Evolutionary conservation across 805 yeast species (phyloP), one percentile per base, ranked within the genome.

Genomic region (Candida gorgasii): DNA sequence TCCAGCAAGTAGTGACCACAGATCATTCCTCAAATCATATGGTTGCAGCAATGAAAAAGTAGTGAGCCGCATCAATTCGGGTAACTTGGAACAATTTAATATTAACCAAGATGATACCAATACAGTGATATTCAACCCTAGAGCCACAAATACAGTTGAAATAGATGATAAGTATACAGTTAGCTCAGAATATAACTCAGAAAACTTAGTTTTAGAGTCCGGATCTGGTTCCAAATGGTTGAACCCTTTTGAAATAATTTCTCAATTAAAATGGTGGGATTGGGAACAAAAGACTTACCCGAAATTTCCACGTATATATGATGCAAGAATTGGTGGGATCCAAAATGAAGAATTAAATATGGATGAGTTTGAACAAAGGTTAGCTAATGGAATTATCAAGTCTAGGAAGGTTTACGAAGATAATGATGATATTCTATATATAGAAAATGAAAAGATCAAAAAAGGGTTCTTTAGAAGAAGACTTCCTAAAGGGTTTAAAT

Each of bases 371-470:
- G 30, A 46, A 20, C 17, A 29, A 15, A 40, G 50, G 29, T 13
- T 46, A 20, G 44, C 40, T 13, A 22, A 33, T 14, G 48, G 48
- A 8, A 31, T 50, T 14, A 37, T 51, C 3, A 51, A 51, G 34
- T 16, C 37, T 3, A 38, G 53, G 17, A 51, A 51, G 28, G 26
- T 29, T 8, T 48, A 41, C 28, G n/a, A 22, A 7, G 39, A 36
- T 22, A 33, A 13, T 16, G 27, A 39, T 22, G 42, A 44, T 17
- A 39, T 45, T 9, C 18, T 37, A n/a, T 47, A 44, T 36, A 33
- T 47, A 32, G 37, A 44, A 26, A 32, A 32, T 15, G 15, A 28
- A 6, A 18, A 39, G 22, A 22, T 16, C 31, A 13, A 30, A 19
- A 15, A 23, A 15, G 13, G 15, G 36, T 32, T 7, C 30, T 8